These are phyloP conservation scores for Chenopodium formosanum DNA, from an alignment of 148 eudicot species.

Conservation along the genomic window DNA sequence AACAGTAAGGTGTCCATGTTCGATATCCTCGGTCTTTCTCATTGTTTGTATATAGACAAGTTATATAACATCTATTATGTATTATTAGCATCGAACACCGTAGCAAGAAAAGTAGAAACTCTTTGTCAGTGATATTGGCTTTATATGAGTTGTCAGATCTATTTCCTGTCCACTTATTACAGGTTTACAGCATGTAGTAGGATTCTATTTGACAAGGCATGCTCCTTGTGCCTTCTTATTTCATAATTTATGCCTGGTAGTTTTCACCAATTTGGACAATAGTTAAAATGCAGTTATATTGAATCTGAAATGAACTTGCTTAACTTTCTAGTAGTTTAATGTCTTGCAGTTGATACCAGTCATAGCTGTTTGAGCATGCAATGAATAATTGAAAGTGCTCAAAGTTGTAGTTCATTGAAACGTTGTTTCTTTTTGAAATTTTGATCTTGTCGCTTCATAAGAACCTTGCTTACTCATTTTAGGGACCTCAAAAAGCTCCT, in stretches of 20 bases:
- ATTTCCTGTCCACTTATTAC: neutral
- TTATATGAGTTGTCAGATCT: neutral
- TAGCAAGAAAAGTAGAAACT: too few relatives aligned
- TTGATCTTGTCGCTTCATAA: neutral
- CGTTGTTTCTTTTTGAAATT: neutral
- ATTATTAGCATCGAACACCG: too few relatives aligned
- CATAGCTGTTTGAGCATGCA: neutral
- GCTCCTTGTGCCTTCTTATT: neutral
- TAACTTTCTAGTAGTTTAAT: neutral
- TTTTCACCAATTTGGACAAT: neutral
- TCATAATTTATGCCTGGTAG: neutral
- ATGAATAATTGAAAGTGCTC: neutral
- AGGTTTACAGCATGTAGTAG: neutral
- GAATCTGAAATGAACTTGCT: neutral
- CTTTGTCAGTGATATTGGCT: neutral
- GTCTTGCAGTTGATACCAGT: neutral
- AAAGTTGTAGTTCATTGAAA: neutral
- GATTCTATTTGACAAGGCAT: neutral
- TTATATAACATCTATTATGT: too few relatives aligned
- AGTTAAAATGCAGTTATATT: neutral
- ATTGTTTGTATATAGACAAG: too few relatives aligned
- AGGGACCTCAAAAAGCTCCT: too few relatives aligned
- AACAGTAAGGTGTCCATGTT: too few relatives aligned
- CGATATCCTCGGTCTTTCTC: too few relatives aligned
- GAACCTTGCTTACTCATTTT: neutral